These are phyloP conservation scores for Cucumis melo DNA, from an alignment of 306 rosid species.

Conservation along the genomic window DNA sequence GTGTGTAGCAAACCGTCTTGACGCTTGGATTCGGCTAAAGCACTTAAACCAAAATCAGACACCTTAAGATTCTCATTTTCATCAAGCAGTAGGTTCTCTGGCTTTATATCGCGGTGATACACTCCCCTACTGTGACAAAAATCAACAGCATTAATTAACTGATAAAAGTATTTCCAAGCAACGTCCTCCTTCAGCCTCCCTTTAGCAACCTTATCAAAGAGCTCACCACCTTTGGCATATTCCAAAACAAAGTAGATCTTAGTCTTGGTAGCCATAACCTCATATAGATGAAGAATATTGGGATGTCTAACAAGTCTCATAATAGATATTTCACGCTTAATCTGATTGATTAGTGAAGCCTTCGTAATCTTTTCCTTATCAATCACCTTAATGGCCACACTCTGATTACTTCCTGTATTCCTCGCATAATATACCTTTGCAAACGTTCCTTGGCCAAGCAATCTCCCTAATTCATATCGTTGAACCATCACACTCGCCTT, in stretches of 20 bases:
- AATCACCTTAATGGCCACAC: conserved; percentile 65
- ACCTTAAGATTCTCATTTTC: conserved; percentile 66
- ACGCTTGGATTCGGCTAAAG: conserved; percentile 42
- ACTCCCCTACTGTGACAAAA: conserved; percentile 87
- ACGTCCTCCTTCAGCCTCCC: conserved; percentile 66
- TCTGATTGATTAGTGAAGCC: conserved; percentile 43
- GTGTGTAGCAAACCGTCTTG: conserved; percentile 68
- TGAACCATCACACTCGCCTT: conserved; percentile 35
- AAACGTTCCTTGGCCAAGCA: conserved; percentile 73
- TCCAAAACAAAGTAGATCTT: conserved; percentile 82
- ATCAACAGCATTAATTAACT: conserved; percentile 66
- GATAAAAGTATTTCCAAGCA: conserved; percentile 62
- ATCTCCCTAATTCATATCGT: conserved; percentile 65
- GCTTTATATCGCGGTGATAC: conserved; percentile 84
- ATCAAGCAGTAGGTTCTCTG: conserved; percentile 76
- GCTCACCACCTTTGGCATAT: conserved; percentile 89
- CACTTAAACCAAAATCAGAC: conserved; percentile 89
- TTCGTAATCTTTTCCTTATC: conserved; percentile 59
- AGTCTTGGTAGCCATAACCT: conserved; percentile 82
- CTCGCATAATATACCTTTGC: conserved; percentile 82
- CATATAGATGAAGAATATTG: conserved; percentile 55
- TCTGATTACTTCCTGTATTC: conserved; percentile 41
- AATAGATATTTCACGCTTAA: conserved; percentile 59
- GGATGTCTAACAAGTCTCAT: conserved; percentile 79
- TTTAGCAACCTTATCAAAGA: conserved; percentile 58